phyloP scores from a whole-genome alignment of 2,329 filamentous ascomycete species.

The Cladosporium oxysporum region DNA sequence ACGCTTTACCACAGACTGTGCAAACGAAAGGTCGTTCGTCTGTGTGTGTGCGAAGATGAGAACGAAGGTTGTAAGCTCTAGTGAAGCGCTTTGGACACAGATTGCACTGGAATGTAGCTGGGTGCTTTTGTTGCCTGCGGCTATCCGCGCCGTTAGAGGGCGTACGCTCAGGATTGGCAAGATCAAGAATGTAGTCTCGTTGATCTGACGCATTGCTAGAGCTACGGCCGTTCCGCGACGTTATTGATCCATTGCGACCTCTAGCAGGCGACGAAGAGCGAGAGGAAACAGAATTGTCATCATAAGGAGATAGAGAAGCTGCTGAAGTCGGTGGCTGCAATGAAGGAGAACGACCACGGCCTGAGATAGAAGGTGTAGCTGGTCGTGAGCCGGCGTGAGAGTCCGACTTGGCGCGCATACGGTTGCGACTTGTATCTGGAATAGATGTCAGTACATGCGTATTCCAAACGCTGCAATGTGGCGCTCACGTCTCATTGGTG shows the following conservation, averaged over 20 bases:
- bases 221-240: constrained; percentile 49
- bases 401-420: constrained; percentile 62
- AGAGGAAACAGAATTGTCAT: constrained; percentile 40
- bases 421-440: constrained; percentile 49
- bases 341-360: constrained; percentile 40
- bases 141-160: constrained; percentile 60
- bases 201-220: constrained; percentile 57
- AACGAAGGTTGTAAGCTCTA: constrained; percentile 92
- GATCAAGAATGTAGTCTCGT: constrained; percentile 79
- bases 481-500: constrained; percentile 66
- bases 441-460: neutral
- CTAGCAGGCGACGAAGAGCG: constrained; percentile 51
- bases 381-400: constrained; percentile 55
- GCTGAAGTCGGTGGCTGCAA: constrained; percentile 31
- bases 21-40: constrained; percentile 97
- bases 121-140: constrained; percentile 94
- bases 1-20: constrained; percentile 94
- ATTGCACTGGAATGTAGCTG: constrained; percentile 92
- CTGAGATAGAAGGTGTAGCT: constrained; percentile 41
- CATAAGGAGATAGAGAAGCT: constrained; percentile 44
- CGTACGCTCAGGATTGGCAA: constrained; percentile 85
- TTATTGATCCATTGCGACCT: constrained; percentile 34
- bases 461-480: neutral
- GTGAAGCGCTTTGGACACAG: constrained; percentile 96
- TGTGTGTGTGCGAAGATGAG: constrained; percentile 92